Evolutionary conservation across 2,329 filamentous ascomycete species (phyloP), one percentile per base, ranked within the genome.

Genomic region (Pyricularia sp.): DNA sequence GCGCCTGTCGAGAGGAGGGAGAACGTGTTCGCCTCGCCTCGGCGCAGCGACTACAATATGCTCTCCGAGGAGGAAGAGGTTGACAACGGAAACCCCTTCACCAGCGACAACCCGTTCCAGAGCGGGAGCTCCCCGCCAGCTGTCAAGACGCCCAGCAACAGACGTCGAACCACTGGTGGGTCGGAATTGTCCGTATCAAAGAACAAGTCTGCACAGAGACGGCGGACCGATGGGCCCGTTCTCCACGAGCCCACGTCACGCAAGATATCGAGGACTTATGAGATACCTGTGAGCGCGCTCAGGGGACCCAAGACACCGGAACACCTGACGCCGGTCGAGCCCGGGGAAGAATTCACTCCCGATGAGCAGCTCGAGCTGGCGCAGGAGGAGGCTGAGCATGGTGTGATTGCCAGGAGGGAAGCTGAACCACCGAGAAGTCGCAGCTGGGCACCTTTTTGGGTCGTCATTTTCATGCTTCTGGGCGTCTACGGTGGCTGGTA

Each of bases 311-410:
- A 80, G 30, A 74, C 72, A 3, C 75, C 75, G 23, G 73, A 76
- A 5, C 70, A 73, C 26, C 69, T 70, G 36, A 68, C 63, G 14
- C 17, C 50, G 42, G 77, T 92, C 6, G 90, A 93, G 70, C 84
- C 89, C 0, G 92, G 92, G 3, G 95, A 98, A 77, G 95, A 99
- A 75, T 99, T 98, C 73, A 97, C 94, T 0, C 92, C 94, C 0
- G 93, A 97, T 71, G 94, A 92, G 76, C 91, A 94, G 78, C 81
- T 96, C 14, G 93, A 93, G 72, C 81, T 97, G 64, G 86, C 90
- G n/a, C 84, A 85, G 67, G 90, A 94, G 72, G 86, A 90, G 67
- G 86, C 85, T 4, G 81, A 81, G 69, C 81, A 84, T 65, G 59
- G 68, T 14, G 72, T 84, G 11, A 73, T 80, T n/a, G 78, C 81